These are phyloP conservation scores for Aphanomyces stellatus DNA, from an alignment of 352 stramenopile species.

Conservation along the genomic window DNA sequence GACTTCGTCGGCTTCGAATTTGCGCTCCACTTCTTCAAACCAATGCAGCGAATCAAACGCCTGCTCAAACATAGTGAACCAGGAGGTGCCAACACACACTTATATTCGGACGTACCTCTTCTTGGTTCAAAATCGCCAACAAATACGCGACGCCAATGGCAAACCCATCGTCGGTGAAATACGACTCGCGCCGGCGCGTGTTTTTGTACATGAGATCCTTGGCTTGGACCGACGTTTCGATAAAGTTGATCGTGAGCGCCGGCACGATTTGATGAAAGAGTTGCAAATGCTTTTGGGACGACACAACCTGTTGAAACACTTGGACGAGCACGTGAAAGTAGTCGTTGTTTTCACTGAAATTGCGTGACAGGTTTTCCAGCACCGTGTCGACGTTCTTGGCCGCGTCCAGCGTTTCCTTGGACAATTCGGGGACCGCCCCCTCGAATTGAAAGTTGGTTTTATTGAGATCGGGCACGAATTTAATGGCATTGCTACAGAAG, in stretches of 20 bases:
- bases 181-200: conserved; percentile 86
- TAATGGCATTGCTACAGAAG: conserved; percentile 73
- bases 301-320: conserved; percentile 83
- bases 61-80: conserved; percentile 23
- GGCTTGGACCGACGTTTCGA: conserved; percentile 81
- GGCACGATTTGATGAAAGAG: conserved; percentile 90
- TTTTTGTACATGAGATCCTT: conserved; percentile 96
- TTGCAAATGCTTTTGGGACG: conserved; percentile 84
- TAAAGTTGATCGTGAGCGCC: conserved; percentile 84
- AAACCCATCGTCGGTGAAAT: conserved; percentile 95
- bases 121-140: conserved; percentile 85
- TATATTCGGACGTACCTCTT: conserved; percentile 36
- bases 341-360: conserved; percentile 89
- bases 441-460: conserved; percentile 74
- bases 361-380: conserved; percentile 79
- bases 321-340: conserved; percentile 89
- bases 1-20: conserved; percentile 80
- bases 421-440: conserved; percentile 32
- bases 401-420: conserved; percentile 68
- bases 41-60: conserved; percentile 85
- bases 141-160: conserved; percentile 91
- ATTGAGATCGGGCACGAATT: conserved; percentile 88
- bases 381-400: conserved; percentile 82
- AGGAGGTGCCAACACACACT: background rate
- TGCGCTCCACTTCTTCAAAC: conserved; percentile 83